Evolutionary conservation across 2,329 filamentous ascomycete species (phyloP).

Genomic region (Fusarium neocosmosporiellum): DNA sequence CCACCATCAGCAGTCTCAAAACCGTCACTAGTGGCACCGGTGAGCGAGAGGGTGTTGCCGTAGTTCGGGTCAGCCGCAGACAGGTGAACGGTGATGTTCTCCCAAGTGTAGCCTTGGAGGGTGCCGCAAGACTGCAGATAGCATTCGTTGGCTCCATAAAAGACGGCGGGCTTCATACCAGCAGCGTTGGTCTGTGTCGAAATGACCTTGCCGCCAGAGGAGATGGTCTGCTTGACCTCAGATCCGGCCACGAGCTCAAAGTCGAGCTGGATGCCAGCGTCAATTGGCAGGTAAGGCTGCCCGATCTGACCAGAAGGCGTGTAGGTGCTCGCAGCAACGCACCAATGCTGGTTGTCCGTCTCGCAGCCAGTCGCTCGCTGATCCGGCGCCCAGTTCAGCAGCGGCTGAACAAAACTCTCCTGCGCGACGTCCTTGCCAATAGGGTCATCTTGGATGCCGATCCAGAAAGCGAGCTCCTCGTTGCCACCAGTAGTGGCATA

Average conservation of each 20-base stretch:
- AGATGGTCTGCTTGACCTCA: conserved; percentile 12
- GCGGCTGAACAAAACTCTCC: conserved; percentile 16
- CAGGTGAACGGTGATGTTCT: conserved; percentile 19
- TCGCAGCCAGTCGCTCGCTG: conserved; percentile 15
- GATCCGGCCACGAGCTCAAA: conserved; percentile 22
- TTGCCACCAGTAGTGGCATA: conserved; percentile 26
- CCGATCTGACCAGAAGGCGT: conserved; percentile 10
- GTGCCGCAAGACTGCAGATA: conserved; percentile 25
- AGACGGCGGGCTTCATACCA: conserved; percentile 27
- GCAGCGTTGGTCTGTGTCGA: conserved; percentile 25
- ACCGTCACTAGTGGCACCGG: conserved; percentile 1
- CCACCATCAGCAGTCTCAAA: conserved; percentile 20
- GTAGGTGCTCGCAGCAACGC: conserved; percentile 19
- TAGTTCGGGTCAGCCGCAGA: conserved; percentile 13
- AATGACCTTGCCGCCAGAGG: conserved; percentile 15
- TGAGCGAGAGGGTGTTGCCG: conserved; percentile 16
- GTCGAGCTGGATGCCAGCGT: conserved; percentile 5
- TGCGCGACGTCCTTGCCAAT: conserved; percentile 14
- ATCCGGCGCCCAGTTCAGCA: conserved; percentile 24
- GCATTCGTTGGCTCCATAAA: conserved; percentile 27
- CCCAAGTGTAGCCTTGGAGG: conserved; percentile 11
- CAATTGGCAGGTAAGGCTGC: conserved; percentile 13
- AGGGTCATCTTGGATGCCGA: conserved; percentile 23
- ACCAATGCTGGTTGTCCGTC: conserved; percentile 24
- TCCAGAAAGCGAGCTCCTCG: conserved; percentile 27